Conservation (phyloP, 345 rosid genomes). For the Punica granatum region DNA sequence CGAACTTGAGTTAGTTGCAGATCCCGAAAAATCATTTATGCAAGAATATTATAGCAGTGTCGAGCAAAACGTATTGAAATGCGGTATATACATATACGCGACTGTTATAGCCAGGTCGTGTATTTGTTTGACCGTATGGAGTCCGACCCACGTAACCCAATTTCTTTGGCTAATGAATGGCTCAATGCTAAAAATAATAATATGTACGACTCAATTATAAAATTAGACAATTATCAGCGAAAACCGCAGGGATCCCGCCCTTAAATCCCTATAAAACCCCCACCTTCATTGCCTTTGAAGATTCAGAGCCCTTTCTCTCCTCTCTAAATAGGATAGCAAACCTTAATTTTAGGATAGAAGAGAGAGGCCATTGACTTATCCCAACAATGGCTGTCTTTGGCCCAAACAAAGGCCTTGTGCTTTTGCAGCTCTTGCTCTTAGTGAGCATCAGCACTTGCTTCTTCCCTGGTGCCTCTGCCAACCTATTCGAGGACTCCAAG, state of each 20-base stretch:
- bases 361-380: background rate
- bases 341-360: background rate
- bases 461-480: slow-evolving; percentile 5
- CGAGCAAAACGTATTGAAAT: too few relatives aligned
- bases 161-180: too few relatives aligned
- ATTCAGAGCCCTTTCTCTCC: background rate
- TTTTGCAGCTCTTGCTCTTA: slow-evolving; percentile 22
- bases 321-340: background rate
- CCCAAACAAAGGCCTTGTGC: slow-evolving; percentile 26
- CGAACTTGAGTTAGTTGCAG: too few relatives aligned
- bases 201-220: background rate
- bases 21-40: too few relatives aligned
- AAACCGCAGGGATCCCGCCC: background rate
- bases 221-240: background rate
- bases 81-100: too few relatives aligned
- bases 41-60: too few relatives aligned
- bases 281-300: background rate
- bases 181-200: too few relatives aligned
- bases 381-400: slow-evolving; percentile 19
- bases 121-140: too few relatives aligned
- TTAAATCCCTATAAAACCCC: background rate
- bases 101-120: too few relatives aligned
- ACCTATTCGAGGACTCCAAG: slow-evolving; percentile 1
- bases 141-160: too few relatives aligned
- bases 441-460: slow-evolving; percentile 12